A percentile compares a stretch with the other conserved stretches of the same genome.
Evolutionary conservation across 805 yeast genomes (phyloP).

Genomic region (Saturnispora serradocipensis): DNA sequence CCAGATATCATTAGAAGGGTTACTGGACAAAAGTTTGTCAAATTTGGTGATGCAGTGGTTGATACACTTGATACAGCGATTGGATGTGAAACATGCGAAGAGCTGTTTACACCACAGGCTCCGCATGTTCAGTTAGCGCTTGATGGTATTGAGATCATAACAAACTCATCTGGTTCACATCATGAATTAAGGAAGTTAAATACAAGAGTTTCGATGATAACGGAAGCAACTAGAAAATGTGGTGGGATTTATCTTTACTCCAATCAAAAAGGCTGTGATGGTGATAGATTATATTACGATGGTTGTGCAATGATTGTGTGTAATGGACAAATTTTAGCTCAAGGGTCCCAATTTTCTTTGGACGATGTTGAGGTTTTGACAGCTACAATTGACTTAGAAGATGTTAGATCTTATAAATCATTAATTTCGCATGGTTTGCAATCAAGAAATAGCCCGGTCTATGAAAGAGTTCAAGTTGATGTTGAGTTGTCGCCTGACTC

Average conservation of each 20-base stretch:
- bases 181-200: conserved; percentile 89
- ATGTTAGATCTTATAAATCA: conserved; percentile 74
- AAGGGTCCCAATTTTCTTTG: conserved; percentile 83
- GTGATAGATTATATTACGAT: conserved; percentile 92
- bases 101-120: conserved; percentile 89
- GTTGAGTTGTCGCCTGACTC: conserved; percentile 57
- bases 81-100: conserved; percentile 99
- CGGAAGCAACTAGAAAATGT: conserved; percentile 89
- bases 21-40: conserved; percentile 49
- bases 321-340: conserved; percentile 87
- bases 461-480: conserved; percentile 51
- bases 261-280: conserved; percentile 97
- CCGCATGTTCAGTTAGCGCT: conserved; percentile 89
- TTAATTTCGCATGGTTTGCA: conserved; percentile 71
- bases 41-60: conserved; percentile 86
- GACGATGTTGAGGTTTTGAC: conserved; percentile 88
- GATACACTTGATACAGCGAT: conserved; percentile 77
- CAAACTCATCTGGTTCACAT: conserved; percentile 96
- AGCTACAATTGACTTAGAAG: conserved; percentile 93
- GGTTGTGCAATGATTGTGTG: conserved; percentile 94
- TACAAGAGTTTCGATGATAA: conserved; percentile 73
- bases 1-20: conserved; percentile 61
- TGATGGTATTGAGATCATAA: conserved; percentile 95
- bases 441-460: conserved; percentile 34
- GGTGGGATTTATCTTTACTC: conserved; percentile 94